These are phyloP conservation scores for Vachellia pachyceras DNA, from an alignment of 306 rosid genomes.

Conservation along the genomic window DNA sequence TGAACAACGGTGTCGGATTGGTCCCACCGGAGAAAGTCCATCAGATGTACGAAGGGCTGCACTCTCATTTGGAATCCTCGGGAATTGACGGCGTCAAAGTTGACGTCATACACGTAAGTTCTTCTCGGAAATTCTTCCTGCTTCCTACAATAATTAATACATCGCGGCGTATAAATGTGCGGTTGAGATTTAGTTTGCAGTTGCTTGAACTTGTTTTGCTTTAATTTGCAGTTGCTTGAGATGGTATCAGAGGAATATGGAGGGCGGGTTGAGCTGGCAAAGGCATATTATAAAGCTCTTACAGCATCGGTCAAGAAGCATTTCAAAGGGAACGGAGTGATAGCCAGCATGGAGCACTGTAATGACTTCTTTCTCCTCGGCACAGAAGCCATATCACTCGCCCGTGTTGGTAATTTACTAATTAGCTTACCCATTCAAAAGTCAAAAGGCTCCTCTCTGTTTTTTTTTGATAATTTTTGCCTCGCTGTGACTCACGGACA, in stretches of 20 bases:
- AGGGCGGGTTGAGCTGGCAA: conserved; percentile 70
- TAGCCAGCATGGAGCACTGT: conserved; percentile 83
- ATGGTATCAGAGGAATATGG: conserved; percentile 75
- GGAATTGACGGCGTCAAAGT: conserved; percentile 81
- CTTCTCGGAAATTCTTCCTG: not conserved
- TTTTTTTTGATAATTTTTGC: not conserved
- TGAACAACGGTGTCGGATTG: conserved; percentile 63
- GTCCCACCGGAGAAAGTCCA: conserved; percentile 56
- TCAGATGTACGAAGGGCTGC: conserved; percentile 62
- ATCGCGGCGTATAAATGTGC: not conserved
- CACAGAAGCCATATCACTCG: conserved; percentile 71
- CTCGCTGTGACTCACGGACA: not conserved
- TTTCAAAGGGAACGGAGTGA: conserved; percentile 81
- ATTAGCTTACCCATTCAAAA: not conserved
- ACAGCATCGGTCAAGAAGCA: conserved; percentile 66
- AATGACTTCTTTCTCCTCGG: conserved; percentile 86
- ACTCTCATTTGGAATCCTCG: conserved; percentile 52
- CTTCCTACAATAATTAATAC: not conserved
- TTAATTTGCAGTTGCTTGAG: conserved; percentile 60
- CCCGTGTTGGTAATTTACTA: conserved; percentile 61
- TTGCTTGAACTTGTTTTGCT: not conserved
- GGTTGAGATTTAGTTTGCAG: not conserved
- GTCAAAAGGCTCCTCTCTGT: not conserved
- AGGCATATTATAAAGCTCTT: conserved; percentile 67
- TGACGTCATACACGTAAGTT: conserved; percentile 71